A percentile compares a stretch with the other conserved stretches of the same genome.
Evolutionary conservation across 805 yeast species (phyloP).

Genomic region (Torulaspora gathmanii): DNA sequence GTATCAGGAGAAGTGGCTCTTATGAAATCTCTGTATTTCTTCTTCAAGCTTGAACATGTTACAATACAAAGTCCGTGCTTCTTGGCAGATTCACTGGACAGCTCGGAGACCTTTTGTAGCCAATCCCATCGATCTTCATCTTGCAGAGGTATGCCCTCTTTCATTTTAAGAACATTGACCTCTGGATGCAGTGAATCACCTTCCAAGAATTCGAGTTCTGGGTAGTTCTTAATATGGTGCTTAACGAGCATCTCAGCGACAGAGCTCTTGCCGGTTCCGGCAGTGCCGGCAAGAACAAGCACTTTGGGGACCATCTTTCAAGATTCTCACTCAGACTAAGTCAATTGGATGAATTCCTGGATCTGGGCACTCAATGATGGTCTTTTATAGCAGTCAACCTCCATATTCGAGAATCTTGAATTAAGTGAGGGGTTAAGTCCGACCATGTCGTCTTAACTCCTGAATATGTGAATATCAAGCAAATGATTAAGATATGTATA

Average conservation of each 20-base stretch:
- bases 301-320: slow-evolving; percentile 30
- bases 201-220: slow-evolving; percentile 61
- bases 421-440: slow-evolving; percentile 4
- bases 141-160: slow-evolving; percentile 67
- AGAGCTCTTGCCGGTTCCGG: slow-evolving; percentile 93
- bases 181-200: slow-evolving; percentile 80
- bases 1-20: slow-evolving; percentile 36
- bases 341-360: not conserved
- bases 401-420: not conserved
- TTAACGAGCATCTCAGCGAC: slow-evolving; percentile 52
- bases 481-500: not conserved
- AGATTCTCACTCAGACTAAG: not conserved
- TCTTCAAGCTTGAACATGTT: slow-evolving; percentile 83
- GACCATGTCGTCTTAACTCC: slow-evolving; percentile 3
- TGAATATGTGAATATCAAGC: not conserved
- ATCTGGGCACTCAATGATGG: not conserved
- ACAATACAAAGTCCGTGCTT: slow-evolving; percentile 44
- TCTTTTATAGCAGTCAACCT: not conserved
- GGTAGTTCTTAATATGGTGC: slow-evolving; percentile 24
- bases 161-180: slow-evolving; percentile 77
- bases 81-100: slow-evolving; percentile 40
- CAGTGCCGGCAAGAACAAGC: slow-evolving; percentile 84
- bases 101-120: slow-evolving; percentile 52
- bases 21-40: slow-evolving; percentile 62
- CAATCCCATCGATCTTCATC: slow-evolving; percentile 95